Conservation (phyloP, 495 filamentous ascomycete genomes). For the Darksidea phi region DNA sequence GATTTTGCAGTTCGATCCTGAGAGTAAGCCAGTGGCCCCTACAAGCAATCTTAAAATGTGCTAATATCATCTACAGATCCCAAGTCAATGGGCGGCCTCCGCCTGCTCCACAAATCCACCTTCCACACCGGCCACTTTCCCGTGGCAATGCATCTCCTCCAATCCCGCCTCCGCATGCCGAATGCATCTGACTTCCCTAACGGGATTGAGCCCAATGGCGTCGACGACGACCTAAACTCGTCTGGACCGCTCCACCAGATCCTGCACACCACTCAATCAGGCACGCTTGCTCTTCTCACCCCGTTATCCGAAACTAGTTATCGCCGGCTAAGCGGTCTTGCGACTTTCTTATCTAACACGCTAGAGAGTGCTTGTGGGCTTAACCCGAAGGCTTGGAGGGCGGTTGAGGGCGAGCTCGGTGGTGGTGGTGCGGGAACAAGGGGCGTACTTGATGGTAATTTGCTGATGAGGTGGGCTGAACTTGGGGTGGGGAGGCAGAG, state of each 20-base stretch:
- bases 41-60: background rate
- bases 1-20: slow-evolving; percentile 89
- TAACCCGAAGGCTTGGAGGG: slow-evolving; percentile 76
- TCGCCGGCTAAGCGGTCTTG: slow-evolving; percentile 77
- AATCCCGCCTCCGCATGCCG: slow-evolving; percentile 52
- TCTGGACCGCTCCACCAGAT: slow-evolving; percentile 55
- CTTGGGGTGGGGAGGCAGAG: slow-evolving; percentile 63
- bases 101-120: slow-evolving; percentile 78
- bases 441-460: slow-evolving; percentile 61
- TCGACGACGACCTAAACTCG: slow-evolving; percentile 34
- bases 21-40: slow-evolving; percentile 56
- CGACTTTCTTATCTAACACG: slow-evolving; percentile 71
- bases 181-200: slow-evolving; percentile 45
- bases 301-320: slow-evolving; percentile 77
- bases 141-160: slow-evolving; percentile 71
- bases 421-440: slow-evolving; percentile 50
- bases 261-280: slow-evolving; percentile 70
- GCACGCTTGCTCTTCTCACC: slow-evolving; percentile 71
- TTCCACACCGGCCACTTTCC: slow-evolving; percentile 83
- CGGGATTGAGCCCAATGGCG: slow-evolving; percentile 42
- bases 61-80: slow-evolving; percentile 61
- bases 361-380: slow-evolving; percentile 75
- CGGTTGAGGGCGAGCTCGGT: slow-evolving; percentile 47
- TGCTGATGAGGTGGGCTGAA: slow-evolving; percentile 66
- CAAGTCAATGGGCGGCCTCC: slow-evolving; percentile 83